These are phyloP conservation scores for Trypanosoma avium DNA, from an alignment of 208 protist species.

Conservation along the genomic window DNA sequence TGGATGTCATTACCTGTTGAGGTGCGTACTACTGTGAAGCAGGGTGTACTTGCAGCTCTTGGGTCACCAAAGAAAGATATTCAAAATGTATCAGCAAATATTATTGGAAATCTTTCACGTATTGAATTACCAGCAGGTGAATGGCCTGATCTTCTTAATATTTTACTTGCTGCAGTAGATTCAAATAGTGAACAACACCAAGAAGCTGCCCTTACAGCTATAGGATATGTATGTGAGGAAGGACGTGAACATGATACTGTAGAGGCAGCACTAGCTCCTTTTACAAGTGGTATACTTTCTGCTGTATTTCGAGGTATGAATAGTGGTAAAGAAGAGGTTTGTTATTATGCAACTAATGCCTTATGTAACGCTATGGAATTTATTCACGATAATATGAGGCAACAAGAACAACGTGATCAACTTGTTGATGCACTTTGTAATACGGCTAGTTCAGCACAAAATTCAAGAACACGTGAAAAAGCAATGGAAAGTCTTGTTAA, in stretches of 20 bases:
- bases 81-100: slow-evolving; percentile 93
- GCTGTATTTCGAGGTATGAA: slow-evolving; percentile 91
- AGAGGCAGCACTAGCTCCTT: slow-evolving; percentile 56
- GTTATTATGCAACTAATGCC: slow-evolving; percentile 90
- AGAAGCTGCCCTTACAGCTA: slow-evolving; percentile 92
- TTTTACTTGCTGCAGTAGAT: slow-evolving; percentile 72
- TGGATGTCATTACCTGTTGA: slow-evolving; percentile 65
- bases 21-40: slow-evolving; percentile 67
- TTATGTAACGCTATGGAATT: slow-evolving; percentile 96
- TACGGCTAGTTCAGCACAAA: slow-evolving; percentile 36
- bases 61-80: slow-evolving; percentile 74
- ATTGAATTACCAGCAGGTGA: slow-evolving; percentile 94
- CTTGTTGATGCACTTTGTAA: slow-evolving; percentile 92
- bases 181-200: slow-evolving; percentile 68
- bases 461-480: slow-evolving; percentile 63
- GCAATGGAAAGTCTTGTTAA: slow-evolving; percentile 95
- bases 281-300: slow-evolving; percentile 89
- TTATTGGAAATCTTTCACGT: slow-evolving; percentile 93
- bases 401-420: slow-evolving; percentile 85
- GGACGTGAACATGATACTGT: slow-evolving; percentile 72
- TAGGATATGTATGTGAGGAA: slow-evolving; percentile 98
- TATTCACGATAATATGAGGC: slow-evolving; percentile 93
- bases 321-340: slow-evolving; percentile 74
- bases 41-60: slow-evolving; percentile 79
- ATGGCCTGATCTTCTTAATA: slow-evolving; percentile 92